These are phyloP conservation scores for Flaveria brownii DNA, from an alignment of 129 eudicot species.

Conservation along the genomic window DNA sequence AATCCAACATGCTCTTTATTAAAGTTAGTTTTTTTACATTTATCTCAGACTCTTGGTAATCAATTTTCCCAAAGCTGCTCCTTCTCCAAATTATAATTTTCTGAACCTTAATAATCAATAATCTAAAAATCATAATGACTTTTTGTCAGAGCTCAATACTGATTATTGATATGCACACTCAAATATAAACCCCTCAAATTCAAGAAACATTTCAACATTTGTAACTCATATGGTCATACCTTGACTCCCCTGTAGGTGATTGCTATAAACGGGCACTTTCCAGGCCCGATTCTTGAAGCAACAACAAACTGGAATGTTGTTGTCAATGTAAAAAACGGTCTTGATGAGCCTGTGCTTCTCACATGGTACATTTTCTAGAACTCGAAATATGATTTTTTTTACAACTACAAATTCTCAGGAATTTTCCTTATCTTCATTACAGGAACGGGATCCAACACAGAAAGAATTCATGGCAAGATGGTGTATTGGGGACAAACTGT, in stretches of 20 bases:
- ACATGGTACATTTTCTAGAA: constrained; percentile 60
- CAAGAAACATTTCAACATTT: constrained; percentile 5
- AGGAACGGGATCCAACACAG: constrained; percentile 97
- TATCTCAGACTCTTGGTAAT: not conserved
- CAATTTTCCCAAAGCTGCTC: not conserved
- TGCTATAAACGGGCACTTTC: constrained; percentile 83
- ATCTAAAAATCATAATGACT: not conserved
- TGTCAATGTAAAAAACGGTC: constrained; percentile 81
- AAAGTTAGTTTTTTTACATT: not conserved
- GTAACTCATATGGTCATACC: not conserved
- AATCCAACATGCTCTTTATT: not conserved
- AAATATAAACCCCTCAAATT: not conserved
- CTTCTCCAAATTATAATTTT: not conserved
- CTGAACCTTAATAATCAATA: not conserved
- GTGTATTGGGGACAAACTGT: constrained; percentile 92
- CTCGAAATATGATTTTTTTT: not conserved
- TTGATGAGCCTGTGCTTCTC: constrained; percentile 88
- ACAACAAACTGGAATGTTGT: constrained; percentile 97
- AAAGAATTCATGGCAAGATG: constrained; percentile 96
- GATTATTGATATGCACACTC: not conserved
- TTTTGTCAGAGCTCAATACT: too few relatives aligned
- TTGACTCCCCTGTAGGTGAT: constrained; percentile 58
- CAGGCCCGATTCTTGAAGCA: constrained; percentile 91
- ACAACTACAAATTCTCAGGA: not conserved
- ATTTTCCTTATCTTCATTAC: constrained; percentile 30